Percentiles rank a stretch among this genome's conserved stretches.
Conservation (phyloP, 768 basidiomycete species). For the Lentinula guzmanii region DNA sequence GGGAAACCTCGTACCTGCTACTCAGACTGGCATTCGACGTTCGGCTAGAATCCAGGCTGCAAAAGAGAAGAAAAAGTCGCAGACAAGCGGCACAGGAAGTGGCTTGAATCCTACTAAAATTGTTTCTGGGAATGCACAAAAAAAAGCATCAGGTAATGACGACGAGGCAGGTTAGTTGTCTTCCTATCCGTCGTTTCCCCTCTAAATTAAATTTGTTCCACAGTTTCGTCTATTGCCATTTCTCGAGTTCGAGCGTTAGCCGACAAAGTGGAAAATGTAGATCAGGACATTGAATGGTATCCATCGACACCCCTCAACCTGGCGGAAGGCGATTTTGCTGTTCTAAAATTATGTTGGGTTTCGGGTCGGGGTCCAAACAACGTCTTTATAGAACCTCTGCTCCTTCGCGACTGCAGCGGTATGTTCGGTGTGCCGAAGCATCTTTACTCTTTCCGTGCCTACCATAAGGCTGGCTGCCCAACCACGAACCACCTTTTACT, state of each 20-base stretch:
- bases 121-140: background rate
- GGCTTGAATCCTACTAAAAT: background rate
- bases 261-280: background rate
- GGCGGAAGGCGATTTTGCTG: too few species aligned
- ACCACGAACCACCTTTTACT: too few species aligned
- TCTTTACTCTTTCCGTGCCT: too few species aligned
- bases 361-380: too few species aligned
- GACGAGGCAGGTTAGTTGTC: background rate
- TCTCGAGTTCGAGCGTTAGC: background rate
- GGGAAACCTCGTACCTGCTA: background rate
- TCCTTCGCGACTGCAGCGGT: too few species aligned
- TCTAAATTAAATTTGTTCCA: background rate
- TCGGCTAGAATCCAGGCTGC: background rate
- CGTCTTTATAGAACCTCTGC: too few species aligned
- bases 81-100: background rate
- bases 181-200: background rate
- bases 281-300: background rate
- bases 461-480: too few species aligned
- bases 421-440: too few species aligned
- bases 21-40: too few species aligned
- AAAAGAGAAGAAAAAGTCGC: background rate
- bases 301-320: background rate
- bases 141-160: background rate
- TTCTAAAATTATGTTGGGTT: too few species aligned
- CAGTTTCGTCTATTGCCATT: background rate